Conservation (phyloP, 2,329 filamentous ascomycete genomes). For the Arthrinium puccinioides region DNA sequence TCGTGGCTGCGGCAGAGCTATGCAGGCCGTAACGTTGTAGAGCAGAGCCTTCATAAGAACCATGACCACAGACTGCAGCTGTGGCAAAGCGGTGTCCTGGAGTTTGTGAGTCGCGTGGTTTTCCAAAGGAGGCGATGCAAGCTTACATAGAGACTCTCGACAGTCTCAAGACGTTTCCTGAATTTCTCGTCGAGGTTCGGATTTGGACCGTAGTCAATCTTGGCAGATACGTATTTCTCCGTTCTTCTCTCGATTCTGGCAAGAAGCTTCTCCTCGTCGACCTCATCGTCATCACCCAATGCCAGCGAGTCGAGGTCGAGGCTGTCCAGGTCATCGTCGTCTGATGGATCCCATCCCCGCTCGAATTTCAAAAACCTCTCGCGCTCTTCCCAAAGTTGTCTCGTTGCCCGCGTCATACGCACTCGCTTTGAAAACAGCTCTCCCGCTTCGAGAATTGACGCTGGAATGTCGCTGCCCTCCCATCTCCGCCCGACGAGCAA, state of each 20-base stretch:
- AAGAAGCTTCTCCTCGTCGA: conserved; percentile 32
- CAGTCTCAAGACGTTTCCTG: conserved; percentile 62
- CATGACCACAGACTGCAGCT: conserved; percentile 88
- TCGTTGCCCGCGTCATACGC: conserved; percentile 82
- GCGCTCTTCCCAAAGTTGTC: conserved; percentile 90
- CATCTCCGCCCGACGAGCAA: conserved; percentile 74
- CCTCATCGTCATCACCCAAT: conserved; percentile 13
- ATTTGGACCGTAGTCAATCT: conserved; percentile 44
- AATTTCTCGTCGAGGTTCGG: conserved; percentile 43
- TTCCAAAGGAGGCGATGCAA: neutral
- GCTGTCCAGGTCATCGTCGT: conserved; percentile 34
- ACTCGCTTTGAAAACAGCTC: conserved; percentile 86
- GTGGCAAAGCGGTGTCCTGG: conserved; percentile 68
- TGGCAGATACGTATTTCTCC: conserved; percentile 31
- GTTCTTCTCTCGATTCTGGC: conserved; percentile 32
- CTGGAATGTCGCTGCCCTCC: conserved; percentile 90
- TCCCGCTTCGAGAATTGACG: conserved; percentile 91
- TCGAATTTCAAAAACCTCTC: conserved; percentile 89
- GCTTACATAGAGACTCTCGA: conserved; percentile 83
- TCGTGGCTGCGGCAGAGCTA: conserved; percentile 48
- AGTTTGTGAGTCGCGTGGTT: conserved; percentile 17
- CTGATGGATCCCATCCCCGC: conserved; percentile 68
- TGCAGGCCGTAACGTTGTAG: conserved; percentile 78
- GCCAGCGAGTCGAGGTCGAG: conserved; percentile 26
- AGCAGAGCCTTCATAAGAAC: conserved; percentile 86